Percentiles rank a stretch among this genome's conserved stretches.
phyloP scores from a whole-genome alignment of 2,329 filamentous ascomycete genomes.

The Paecilomyces niveus region DNA sequence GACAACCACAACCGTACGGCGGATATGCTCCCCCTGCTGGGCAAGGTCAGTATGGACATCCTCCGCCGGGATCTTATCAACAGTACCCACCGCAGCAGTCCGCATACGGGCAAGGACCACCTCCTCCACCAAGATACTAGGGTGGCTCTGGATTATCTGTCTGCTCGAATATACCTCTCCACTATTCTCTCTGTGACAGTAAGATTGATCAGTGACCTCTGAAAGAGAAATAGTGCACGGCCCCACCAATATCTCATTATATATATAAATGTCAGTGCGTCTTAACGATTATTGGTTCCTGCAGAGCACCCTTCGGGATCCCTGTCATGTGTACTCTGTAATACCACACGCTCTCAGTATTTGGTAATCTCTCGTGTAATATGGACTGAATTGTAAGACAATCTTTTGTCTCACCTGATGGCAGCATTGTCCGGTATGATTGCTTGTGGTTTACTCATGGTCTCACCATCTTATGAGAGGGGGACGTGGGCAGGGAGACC shows the following conservation, averaged over 20 bases:
- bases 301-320: neutral
- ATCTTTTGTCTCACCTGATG: neutral
- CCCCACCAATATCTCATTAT: neutral
- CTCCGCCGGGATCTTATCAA: neutral
- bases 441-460: neutral
- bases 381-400: neutral
- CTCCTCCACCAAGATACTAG: neutral
- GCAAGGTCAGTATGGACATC: constrained; percentile 1
- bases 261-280: neutral
- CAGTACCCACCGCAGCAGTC: constrained; percentile 1
- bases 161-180: neutral
- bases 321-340: neutral
- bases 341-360: neutral
- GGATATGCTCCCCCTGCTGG: constrained; percentile 14
- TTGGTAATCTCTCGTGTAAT: neutral
- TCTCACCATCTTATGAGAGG: neutral
- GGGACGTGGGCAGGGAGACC: neutral
- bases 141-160: neutral
- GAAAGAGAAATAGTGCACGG: neutral
- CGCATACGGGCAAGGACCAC: constrained; percentile 1
- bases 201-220: neutral
- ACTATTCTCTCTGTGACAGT: neutral
- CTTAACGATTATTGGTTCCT: neutral
- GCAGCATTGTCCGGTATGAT: neutral
- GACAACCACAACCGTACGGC: constrained; percentile 11